These are phyloP conservation scores for Aspergillus latus DNA, from an alignment of 2,329 filamentous ascomycete species.

Conservation along the genomic window DNA sequence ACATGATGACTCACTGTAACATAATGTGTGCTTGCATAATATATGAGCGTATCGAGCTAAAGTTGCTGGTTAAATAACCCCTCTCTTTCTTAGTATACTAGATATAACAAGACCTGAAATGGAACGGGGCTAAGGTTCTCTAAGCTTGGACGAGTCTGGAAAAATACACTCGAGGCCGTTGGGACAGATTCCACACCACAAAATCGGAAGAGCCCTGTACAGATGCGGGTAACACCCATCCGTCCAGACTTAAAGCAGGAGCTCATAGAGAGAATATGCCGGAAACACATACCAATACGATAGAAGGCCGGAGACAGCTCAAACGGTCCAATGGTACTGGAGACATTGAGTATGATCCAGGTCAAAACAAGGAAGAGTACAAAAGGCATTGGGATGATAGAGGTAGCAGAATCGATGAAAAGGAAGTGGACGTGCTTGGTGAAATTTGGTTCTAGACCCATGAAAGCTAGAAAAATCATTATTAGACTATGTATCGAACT, in stretches of 20 bases:
- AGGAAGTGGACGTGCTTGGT: constrained; percentile 43
- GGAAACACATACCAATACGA: constrained; percentile 42
- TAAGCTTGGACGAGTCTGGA: too few relatives aligned
- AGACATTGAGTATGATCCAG: constrained; percentile 44
- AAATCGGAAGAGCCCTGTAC: constrained; percentile 39
- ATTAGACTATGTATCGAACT: background rate
- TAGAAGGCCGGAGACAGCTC: constrained; percentile 42
- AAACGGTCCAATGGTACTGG: constrained; percentile 41
- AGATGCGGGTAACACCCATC: constrained; percentile 40
- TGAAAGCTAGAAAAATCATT: background rate
- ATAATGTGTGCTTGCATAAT: too few relatives aligned
- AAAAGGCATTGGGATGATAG: constrained; percentile 37
- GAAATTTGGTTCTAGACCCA: background rate
- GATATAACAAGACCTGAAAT: too few relatives aligned
- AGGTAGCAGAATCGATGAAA: constrained; percentile 37
- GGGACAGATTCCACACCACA: constrained; percentile 33
- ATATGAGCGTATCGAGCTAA: too few relatives aligned
- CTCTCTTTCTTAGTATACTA: too few relatives aligned
- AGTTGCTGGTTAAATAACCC: too few relatives aligned
- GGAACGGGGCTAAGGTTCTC: too few relatives aligned
- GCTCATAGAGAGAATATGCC: constrained; percentile 39
- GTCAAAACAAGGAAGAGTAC: constrained; percentile 42
- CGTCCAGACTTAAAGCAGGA: constrained; percentile 45
- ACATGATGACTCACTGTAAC: too few relatives aligned
- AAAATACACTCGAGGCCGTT: too few relatives aligned